Percentiles rank a stretch among this genome's conserved stretches.
Conservation (phyloP, 164 flowering plant species). For the Malania oleifera region DNA sequence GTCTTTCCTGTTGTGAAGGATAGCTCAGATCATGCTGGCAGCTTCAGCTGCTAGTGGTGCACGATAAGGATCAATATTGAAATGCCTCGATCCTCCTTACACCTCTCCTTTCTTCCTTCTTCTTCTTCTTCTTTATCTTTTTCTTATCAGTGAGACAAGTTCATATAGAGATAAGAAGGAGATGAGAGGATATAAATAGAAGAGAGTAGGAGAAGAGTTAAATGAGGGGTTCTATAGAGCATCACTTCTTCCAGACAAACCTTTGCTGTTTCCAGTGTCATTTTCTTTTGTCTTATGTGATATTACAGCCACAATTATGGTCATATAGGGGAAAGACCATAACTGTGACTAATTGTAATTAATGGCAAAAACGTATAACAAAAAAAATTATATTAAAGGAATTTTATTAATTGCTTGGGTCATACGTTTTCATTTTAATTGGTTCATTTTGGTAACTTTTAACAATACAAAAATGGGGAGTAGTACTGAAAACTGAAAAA, state of each 20-base stretch:
- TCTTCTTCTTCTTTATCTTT: neutral
- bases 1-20: slow-evolving; percentile 7
- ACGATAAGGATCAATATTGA: slow-evolving; percentile 10
- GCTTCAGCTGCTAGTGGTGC: slow-evolving; percentile 37
- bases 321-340: no score
- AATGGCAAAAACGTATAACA: no score
- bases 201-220: neutral
- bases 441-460: no score
- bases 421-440: no score
- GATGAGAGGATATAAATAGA: slow-evolving; percentile 23
- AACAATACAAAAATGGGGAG: no score
- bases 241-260: slow-evolving; percentile 5
- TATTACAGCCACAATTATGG: no score
- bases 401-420: no score
- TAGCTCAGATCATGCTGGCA: slow-evolving; percentile 45
- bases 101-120: neutral
- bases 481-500: slow-evolving; percentile 4
- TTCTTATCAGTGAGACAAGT: neutral
- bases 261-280: slow-evolving; percentile 6
- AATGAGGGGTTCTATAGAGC: neutral
- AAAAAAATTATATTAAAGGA: no score
- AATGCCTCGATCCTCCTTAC: neutral
- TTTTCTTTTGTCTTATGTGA: slow-evolving; percentile 7
- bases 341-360: no score
- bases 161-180: slow-evolving; percentile 14